Evolutionary conservation across 2,329 filamentous ascomycete species (phyloP).

Genomic region (Ophiosphaerella herpotricha): DNA sequence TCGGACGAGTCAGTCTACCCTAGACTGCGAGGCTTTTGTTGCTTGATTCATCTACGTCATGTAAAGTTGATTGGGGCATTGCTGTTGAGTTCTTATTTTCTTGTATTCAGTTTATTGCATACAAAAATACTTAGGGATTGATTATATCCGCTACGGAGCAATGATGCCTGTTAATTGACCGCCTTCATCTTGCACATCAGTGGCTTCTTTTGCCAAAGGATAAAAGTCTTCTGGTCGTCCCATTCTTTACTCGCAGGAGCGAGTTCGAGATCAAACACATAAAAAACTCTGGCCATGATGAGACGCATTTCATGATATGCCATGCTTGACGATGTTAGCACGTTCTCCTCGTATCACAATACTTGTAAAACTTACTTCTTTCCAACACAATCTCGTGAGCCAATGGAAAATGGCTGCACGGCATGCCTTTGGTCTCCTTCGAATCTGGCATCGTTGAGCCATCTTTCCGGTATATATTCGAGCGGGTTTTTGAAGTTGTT

Average conservation of each 20-base stretch:
- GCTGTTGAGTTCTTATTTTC: not conserved
- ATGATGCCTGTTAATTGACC: constrained; percentile 1
- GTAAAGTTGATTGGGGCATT: no score
- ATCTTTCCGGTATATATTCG: constrained; percentile 49
- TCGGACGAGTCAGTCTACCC: no score
- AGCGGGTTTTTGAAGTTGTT: constrained; percentile 43
- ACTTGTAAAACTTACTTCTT: constrained; percentile 37
- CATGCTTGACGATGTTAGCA: constrained; percentile 28
- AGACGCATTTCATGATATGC: constrained; percentile 50
- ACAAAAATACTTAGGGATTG: no score
- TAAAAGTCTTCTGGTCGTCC: constrained; percentile 40
- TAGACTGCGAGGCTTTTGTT: no score
- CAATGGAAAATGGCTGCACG: constrained; percentile 53
- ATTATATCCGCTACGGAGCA: not conserved
- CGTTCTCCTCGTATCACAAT: not conserved
- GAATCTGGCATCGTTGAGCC: constrained; percentile 37
- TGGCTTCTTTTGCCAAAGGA: constrained; percentile 46
- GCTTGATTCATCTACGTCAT: no score
- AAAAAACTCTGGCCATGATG: constrained; percentile 45
- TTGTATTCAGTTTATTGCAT: not conserved
- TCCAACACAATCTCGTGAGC: constrained; percentile 47
- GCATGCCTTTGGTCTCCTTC: constrained; percentile 37
- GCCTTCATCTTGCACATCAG: constrained; percentile 38
- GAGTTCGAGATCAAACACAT: constrained; percentile 47
- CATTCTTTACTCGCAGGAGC: constrained; percentile 36